Percentiles rank a stretch among this genome's conserved stretches.
These are phyloP conservation scores for Amyloporia xantha DNA, from an alignment of 768 basidiomycete genomes.

Conservation along the genomic window DNA sequence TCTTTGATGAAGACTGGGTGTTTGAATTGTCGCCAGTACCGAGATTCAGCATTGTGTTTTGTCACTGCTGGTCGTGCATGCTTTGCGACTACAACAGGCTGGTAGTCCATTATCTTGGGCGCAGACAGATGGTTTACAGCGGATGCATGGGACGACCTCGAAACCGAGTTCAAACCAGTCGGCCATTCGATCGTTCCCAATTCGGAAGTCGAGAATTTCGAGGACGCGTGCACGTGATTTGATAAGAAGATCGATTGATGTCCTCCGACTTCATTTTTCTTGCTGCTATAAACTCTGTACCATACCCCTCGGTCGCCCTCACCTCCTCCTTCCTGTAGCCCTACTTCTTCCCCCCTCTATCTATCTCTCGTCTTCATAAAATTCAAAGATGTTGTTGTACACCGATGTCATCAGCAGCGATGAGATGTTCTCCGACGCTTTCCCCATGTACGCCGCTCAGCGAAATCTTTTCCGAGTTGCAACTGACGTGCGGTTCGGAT, in stretches of 20 bases:
- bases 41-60: constrained; percentile 66
- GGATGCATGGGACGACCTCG: neutral
- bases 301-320: constrained; percentile 7
- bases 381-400: constrained; percentile 63
- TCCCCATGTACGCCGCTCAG: constrained; percentile 55
- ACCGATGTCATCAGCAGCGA: constrained; percentile 66
- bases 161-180: neutral
- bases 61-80: constrained; percentile 51
- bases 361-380: constrained; percentile 14
- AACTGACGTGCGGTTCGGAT: constrained; percentile 8
- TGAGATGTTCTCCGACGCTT: constrained; percentile 95
- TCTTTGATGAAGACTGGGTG: constrained; percentile 94
- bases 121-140: neutral
- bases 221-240: constrained; percentile 19
- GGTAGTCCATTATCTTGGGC: constrained; percentile 60
- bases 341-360: constrained; percentile 16
- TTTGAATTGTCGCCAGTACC: constrained; percentile 84
- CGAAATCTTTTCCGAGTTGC: neutral
- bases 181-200: neutral
- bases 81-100: constrained; percentile 58
- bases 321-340: constrained; percentile 13
- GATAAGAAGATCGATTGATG: constrained; percentile 27
- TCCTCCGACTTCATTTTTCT: constrained; percentile 4
- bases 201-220: constrained; percentile 16
- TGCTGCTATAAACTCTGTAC: constrained; percentile 11